phyloP scores from a whole-genome alignment of 352 stramenopile genomes.

The Phytophthora melonis region DNA sequence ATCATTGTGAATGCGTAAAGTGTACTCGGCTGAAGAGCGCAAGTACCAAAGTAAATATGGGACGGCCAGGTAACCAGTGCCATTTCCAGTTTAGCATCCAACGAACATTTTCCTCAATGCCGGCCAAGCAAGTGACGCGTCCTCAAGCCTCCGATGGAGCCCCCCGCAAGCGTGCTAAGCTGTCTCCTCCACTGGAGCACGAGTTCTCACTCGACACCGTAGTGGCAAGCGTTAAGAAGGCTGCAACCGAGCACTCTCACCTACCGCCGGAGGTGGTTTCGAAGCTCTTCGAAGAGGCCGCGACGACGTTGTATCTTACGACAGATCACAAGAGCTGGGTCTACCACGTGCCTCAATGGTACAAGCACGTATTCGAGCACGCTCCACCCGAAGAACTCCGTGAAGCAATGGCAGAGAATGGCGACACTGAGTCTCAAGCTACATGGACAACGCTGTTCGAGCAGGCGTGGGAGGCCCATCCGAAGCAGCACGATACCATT shows the following conservation, averaged over 20 bases:
- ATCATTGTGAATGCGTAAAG: conserved; percentile 23
- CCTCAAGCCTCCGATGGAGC: neutral
- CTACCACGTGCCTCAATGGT: conserved; percentile 69
- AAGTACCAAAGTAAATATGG: neutral
- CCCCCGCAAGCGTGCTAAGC: conserved; percentile 29
- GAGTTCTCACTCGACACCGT: conserved; percentile 42
- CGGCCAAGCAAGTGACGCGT: conserved; percentile 26
- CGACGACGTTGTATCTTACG: conserved; percentile 42
- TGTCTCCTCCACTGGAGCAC: conserved; percentile 6
- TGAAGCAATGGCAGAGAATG: conserved; percentile 1
- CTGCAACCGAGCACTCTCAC: conserved; percentile 19
- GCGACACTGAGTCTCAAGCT: neutral
- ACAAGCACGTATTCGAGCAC: conserved; percentile 46
- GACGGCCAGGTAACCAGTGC: conserved; percentile 4
- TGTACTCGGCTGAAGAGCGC: conserved; percentile 5
- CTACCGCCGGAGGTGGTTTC: conserved; percentile 19
- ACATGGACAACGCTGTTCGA: conserved; percentile 44
- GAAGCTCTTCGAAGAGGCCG: conserved; percentile 43
- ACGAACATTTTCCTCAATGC: conserved; percentile 8
- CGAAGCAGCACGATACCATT: conserved; percentile 63
- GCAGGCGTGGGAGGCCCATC: conserved; percentile 69
- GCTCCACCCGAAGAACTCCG: conserved; percentile 22
- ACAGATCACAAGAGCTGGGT: conserved; percentile 61
- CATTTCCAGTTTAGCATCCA: neutral
- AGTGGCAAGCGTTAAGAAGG: conserved; percentile 30